phyloP scores from a whole-genome alignment of 2,329 filamentous ascomycete genomes.

The Penicillium brasilianum region DNA sequence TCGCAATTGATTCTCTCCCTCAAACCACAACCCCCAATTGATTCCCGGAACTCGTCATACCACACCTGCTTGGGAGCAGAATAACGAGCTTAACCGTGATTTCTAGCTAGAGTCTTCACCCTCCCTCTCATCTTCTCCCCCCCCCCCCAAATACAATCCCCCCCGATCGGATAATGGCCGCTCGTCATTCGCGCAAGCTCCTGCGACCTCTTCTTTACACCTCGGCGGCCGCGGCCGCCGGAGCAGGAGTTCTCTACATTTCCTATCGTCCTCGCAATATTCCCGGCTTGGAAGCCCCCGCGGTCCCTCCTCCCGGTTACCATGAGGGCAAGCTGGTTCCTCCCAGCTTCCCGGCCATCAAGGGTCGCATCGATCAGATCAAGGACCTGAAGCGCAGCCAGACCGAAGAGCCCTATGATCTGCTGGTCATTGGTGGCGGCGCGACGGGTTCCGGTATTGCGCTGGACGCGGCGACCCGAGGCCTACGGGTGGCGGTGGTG shows the following conservation, averaged over 20 bases:
- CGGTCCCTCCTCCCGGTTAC: slow-evolving; percentile 67
- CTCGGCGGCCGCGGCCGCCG: slow-evolving; percentile 58
- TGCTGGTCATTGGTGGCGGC: slow-evolving; percentile 78
- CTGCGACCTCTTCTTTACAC: slow-evolving; percentile 65
- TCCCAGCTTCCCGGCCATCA: slow-evolving; percentile 58
- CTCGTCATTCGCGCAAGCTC: slow-evolving; percentile 54
- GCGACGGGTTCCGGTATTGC: slow-evolving; percentile 82
- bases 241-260: slow-evolving; percentile 64
- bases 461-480: slow-evolving; percentile 78
- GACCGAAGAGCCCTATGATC: slow-evolving; percentile 67
- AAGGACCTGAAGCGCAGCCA: slow-evolving; percentile 55
- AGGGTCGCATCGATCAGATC: slow-evolving; percentile 57
- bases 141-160: not conserved
- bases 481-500: slow-evolving; percentile 78
- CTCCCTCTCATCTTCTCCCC: slow-evolving; percentile 7
- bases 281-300: slow-evolving; percentile 65
- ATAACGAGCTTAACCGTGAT: not conserved
- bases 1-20: not conserved
- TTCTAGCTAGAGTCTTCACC: not conserved
- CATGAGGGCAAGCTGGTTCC: slow-evolving; percentile 62
- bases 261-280: slow-evolving; percentile 68
- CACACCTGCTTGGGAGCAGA: not conserved
- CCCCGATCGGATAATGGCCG: slow-evolving; percentile 40
- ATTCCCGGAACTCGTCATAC: not conserved
- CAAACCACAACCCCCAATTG: not conserved